Conservation (phyloP, 352 stramenopile species). For the Pythium coloratum region DNA sequence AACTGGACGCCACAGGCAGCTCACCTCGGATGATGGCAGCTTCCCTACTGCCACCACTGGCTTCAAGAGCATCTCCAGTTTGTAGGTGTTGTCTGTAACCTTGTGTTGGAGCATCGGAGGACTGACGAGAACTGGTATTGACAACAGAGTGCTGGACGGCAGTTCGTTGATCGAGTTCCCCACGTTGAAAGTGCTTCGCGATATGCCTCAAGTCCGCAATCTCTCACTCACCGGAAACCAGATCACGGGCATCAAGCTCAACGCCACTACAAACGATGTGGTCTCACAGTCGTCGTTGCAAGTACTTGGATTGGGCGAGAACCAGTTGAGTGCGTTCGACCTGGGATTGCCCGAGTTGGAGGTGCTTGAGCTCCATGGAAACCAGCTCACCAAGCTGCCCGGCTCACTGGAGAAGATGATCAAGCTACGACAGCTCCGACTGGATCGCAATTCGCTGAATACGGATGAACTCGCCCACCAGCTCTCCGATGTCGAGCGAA, state of each 20-base stretch:
- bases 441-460: conserved; percentile 6
- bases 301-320: conserved; percentile 2
- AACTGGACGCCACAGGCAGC: background rate
- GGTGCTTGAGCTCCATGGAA: conserved; percentile 6
- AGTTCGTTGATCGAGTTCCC: conserved; percentile 1
- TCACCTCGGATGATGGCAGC: background rate
- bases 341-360: background rate
- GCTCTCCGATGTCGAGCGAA: background rate
- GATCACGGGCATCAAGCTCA: conserved; percentile 2
- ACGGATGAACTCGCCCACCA: background rate
- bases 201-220: conserved; percentile 12
- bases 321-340: conserved; percentile 9
- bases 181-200: conserved; percentile 5
- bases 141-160: conserved; percentile 7
- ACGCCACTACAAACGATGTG: background rate
- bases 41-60: background rate
- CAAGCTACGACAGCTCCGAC: background rate
- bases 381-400: conserved; percentile 10
- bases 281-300: background rate
- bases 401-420: background rate
- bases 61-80: conserved; percentile 12
- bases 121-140: background rate
- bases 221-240: conserved; percentile 14
- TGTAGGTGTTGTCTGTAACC: conserved; percentile 2
- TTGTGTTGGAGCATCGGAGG: background rate